Evolutionary conservation across 2,329 filamentous ascomycete genomes (phyloP), one percentile per base, ranked within the genome.

Genomic region (Clathrospora elynae): DNA sequence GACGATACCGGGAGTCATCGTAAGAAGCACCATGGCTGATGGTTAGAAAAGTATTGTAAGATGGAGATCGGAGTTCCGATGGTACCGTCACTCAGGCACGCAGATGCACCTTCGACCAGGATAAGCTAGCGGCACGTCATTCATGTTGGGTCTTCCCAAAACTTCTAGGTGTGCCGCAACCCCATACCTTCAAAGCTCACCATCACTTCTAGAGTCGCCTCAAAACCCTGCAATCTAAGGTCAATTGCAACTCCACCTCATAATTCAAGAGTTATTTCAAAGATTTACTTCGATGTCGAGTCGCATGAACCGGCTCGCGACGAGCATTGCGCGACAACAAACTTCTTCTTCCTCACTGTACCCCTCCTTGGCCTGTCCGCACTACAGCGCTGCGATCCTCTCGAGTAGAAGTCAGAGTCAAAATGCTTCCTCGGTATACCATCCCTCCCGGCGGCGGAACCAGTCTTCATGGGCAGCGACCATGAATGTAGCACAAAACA

Each of bases 401-500:
- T 38, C 36, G n/a, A 25, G 24, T n/a, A n/a, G n/a, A n/a, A n/a
- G n/a, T 23, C 36, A 38, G 23, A 37, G 24, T 6, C 31, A 17
- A 6, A 49, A 46, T 33, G 33, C 23, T 61, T 28, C 59, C 66
- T 37, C 57, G 55, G 57, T 62, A 42, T 60, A 62, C 49, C 63
- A 74, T 43, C 69, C 74, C 6, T 65, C 71, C 31, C 61, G 66
- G 46, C 72, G 75, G 64, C 71, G 75, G 51, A 68, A 73, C 40
- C 75, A 78, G 50, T 90, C 86, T n/a, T 83, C 84, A 35, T 89
- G 87, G 80, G 86, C 84, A 2, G 86, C 88, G 30, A 87, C 87
- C 6, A 85, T 89, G 23, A 77, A 77, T 31, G 78, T 79, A 25
- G 81, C 81, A 29, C 81, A 87, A 55, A 86, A 86, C 68, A 80